phyloP scores from a whole-genome alignment of 345 rosid species.

The Pelargonium nanum region DNA sequence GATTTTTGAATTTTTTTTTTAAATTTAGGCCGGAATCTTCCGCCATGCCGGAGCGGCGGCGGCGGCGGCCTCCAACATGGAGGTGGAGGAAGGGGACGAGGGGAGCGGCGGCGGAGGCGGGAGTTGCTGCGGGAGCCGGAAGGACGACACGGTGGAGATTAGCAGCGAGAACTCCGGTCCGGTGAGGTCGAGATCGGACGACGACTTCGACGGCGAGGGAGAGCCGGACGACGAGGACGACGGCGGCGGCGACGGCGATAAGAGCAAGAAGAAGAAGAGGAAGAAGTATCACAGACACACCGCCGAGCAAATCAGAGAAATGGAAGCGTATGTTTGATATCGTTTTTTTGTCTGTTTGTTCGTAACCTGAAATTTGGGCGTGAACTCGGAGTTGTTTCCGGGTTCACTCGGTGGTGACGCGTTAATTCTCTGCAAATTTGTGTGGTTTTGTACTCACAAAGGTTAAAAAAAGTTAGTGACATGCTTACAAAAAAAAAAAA shows the following conservation, averaged over 20 bases:
- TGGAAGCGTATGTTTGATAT: slow-evolving; percentile 69
- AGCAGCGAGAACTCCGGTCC: slow-evolving; percentile 94
- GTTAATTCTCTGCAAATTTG: too few relatives aligned
- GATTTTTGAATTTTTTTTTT: slow-evolving; percentile 6
- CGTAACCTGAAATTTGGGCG: too few relatives aligned
- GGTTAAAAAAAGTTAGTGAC: too few relatives aligned
- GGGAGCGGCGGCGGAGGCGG: slow-evolving; percentile 38
- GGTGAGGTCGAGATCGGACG: slow-evolving; percentile 81
- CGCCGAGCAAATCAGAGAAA: slow-evolving; percentile 86
- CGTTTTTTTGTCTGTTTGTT: not conserved
- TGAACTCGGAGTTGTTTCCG: too few relatives aligned
- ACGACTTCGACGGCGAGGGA: slow-evolving; percentile 54
- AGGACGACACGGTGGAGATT: slow-evolving; percentile 70
- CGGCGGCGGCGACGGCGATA: slow-evolving; percentile 32
- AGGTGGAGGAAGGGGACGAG: slow-evolving; percentile 70
- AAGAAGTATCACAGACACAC: slow-evolving; percentile 97
- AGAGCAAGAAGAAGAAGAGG: slow-evolving; percentile 67
- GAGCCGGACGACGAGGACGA: slow-evolving; percentile 49
- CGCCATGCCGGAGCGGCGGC: slow-evolving; percentile 43
- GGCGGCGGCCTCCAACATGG: slow-evolving; percentile 24
- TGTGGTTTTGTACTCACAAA: not conserved
- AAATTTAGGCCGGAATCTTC: slow-evolving; percentile 78
- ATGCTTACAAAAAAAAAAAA: too few relatives aligned
- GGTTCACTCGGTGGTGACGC: too few relatives aligned
- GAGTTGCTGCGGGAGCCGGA: slow-evolving; percentile 19